Percentiles rank a stretch among this genome's conserved stretches.
Conservation (phyloP, 2,329 filamentous ascomycete genomes). For the Cladophialophora yegresii region DNA sequence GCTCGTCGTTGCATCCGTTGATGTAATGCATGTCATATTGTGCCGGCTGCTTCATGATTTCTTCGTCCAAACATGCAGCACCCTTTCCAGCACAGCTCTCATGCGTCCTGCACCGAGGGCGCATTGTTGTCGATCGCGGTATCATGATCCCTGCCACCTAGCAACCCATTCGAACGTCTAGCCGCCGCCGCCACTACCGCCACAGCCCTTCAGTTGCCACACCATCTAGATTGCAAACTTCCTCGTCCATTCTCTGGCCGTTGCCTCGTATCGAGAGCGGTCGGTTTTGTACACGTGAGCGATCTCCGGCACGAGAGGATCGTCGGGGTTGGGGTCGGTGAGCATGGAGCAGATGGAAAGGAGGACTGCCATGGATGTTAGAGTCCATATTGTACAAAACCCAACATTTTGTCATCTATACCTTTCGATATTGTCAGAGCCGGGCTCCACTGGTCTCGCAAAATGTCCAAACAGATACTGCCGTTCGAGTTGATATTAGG, state of each 20-base stretch:
- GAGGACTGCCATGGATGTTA: slow-evolving; percentile 63
- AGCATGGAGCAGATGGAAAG: slow-evolving; percentile 99
- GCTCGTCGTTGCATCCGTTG: slow-evolving; percentile 26
- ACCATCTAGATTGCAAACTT: slow-evolving; percentile 87
- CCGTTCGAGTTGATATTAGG: slow-evolving; percentile 99
- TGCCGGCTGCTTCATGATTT: slow-evolving; percentile 12
- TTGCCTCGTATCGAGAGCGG: slow-evolving; percentile 91
- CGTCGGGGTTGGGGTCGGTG: slow-evolving; percentile 98
- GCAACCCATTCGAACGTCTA: slow-evolving; percentile 8
- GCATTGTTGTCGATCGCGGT: slow-evolving; percentile 4
- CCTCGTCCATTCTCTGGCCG: slow-evolving; percentile 95
- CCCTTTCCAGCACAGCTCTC: slow-evolving; percentile 2
- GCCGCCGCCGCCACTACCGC: slow-evolving; percentile 7
- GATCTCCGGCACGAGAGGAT: slow-evolving; percentile 97
- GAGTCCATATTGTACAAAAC: background rate
- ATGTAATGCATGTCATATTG: slow-evolving; percentile 24
- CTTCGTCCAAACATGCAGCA: background rate
- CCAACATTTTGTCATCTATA: slow-evolving; percentile 46
- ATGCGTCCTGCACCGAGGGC: background rate
- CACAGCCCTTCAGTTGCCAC: slow-evolving; percentile 1
- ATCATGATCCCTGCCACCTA: slow-evolving; percentile 11
- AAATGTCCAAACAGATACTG: slow-evolving; percentile 97
- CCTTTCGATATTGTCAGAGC: slow-evolving; percentile 98
- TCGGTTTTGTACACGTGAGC: slow-evolving; percentile 99
- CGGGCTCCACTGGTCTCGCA: slow-evolving; percentile 98